Conservation (phyloP, 139 green algal genomes). For the Tetraselmis chui region DNA sequence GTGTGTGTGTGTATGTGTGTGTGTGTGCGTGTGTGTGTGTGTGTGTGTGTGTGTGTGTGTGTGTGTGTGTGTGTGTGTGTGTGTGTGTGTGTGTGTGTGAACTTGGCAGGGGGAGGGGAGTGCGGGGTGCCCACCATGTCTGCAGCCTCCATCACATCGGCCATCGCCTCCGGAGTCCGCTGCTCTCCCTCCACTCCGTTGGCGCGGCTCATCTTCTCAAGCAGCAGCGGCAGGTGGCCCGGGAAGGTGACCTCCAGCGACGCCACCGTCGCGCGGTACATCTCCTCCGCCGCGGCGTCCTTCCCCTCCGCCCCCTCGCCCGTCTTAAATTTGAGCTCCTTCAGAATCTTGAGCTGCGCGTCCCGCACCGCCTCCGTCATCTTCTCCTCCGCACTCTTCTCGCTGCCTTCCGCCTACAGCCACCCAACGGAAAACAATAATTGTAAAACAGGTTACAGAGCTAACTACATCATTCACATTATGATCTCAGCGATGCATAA, state of each 20-base stretch:
- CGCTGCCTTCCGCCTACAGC: too few relatives aligned
- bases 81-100: too few relatives aligned
- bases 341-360: slow-evolving; percentile 53
- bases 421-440: too few relatives aligned
- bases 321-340: slow-evolving; percentile 30
- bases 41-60: too few relatives aligned
- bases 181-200: background rate
- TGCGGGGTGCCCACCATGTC: background rate
- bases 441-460: too few relatives aligned
- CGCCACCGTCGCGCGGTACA: slow-evolving; percentile 20
- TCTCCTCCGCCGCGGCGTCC: background rate
- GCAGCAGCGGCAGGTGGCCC: slow-evolving; percentile 59
- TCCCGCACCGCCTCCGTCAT: slow-evolving; percentile 55
- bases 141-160: slow-evolving; percentile 7
- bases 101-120: too few relatives aligned
- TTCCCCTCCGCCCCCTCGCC: slow-evolving; percentile 13
- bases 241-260: slow-evolving; percentile 41
- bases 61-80: too few relatives aligned
- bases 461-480: too few relatives aligned
- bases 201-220: slow-evolving; percentile 45
- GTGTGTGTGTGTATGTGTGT: too few relatives aligned
- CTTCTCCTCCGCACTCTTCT: slow-evolving; percentile 7
- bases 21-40: too few relatives aligned
- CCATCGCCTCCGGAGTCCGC: slow-evolving; percentile 8
- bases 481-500: too few relatives aligned